Conservation (phyloP, 2,329 filamentous ascomycete genomes). For the Chaetomiaceae sp. region DNA sequence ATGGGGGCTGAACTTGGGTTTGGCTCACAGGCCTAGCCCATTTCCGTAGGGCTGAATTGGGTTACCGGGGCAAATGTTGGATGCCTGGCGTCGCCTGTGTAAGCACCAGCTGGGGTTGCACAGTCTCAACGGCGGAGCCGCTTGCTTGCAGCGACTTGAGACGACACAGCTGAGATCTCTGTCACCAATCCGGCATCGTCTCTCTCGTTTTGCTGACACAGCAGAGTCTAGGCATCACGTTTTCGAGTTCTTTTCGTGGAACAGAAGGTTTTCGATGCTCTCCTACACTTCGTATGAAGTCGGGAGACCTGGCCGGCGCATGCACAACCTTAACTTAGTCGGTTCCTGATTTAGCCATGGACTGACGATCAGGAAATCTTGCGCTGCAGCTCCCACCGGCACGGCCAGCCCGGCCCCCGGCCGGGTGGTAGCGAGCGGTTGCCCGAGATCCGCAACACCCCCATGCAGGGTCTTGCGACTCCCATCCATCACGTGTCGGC, state of each 20-base stretch:
- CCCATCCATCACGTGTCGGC: neutral
- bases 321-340: neutral
- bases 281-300: neutral
- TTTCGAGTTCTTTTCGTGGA: conserved; percentile 10
- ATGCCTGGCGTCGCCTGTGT: conserved; percentile 21
- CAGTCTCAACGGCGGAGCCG: conserved; percentile 12
- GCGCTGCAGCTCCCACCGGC: neutral
- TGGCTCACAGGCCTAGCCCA: neutral
- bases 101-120: conserved; percentile 15
- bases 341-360: conserved; percentile 13
- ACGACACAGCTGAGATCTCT: neutral
- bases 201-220: conserved; percentile 12
- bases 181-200: conserved; percentile 7
- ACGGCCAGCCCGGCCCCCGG: conserved; percentile 11
- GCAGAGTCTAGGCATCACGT: conserved; percentile 6
- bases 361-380: conserved; percentile 8
- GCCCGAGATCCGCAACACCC: conserved; percentile 17
- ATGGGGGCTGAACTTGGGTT: conserved; percentile 8
- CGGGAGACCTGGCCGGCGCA: neutral
- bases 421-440: conserved; percentile 10
- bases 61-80: conserved; percentile 7
- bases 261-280: neutral
- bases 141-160: conserved; percentile 11
- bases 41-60: conserved; percentile 19
- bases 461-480: conserved; percentile 5